Base-by-base conservation (phyloP, 1,284 basidiomycete species). In the Marasmius fiardii region DNA sequence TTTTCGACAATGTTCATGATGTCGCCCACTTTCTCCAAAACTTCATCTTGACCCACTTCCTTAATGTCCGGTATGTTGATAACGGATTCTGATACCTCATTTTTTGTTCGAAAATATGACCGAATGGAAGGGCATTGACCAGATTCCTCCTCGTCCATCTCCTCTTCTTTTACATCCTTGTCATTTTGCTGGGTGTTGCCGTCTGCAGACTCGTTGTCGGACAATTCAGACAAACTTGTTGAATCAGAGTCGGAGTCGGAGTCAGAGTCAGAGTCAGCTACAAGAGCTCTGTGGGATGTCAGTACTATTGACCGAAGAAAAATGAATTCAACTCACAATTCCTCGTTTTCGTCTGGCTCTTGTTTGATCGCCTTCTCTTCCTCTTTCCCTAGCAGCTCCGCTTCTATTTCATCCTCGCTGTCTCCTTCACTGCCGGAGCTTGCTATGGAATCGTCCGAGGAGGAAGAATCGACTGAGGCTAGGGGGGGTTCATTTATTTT, bases 321-420 rank as follows among this genome's bases (percentile, higher is more conserved):
- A 47, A 31, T 53, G 33, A 35, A 63, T 60, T 58, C 66, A 4
- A 61, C 66, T 51, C 41, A 59, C 50, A 34, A 58, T 52, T 62
- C 68, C 16, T 66, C 67, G 2, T 41, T 16, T 41, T 41, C 39
- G n/a, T 16, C 39, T 6, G 3, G 5, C 12, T n/a, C 12, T 12
- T n/a, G 35, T 37, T n/a, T 52, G n/a, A n/a, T n/a, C n/a, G 62
- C 68, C 16, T 66, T 67, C 11, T 76, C 76, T 20, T 41, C 18
- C 18, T 6, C 37, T 14, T 39, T 39, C 11, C 71, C 70, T 31
- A 67, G 54, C 34, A 87, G 75, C 55, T 78, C 77, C 21, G 82
- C 85, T 60, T 83, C 85, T 41, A 89, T 82, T 66, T 89, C 89
- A 49, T 82, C 81, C 65, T 88, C 87, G 60, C 88, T 89, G 58